These are phyloP conservation scores for Vachellia collinsii DNA, from an alignment of 306 rosid species.

Conservation along the genomic window DNA sequence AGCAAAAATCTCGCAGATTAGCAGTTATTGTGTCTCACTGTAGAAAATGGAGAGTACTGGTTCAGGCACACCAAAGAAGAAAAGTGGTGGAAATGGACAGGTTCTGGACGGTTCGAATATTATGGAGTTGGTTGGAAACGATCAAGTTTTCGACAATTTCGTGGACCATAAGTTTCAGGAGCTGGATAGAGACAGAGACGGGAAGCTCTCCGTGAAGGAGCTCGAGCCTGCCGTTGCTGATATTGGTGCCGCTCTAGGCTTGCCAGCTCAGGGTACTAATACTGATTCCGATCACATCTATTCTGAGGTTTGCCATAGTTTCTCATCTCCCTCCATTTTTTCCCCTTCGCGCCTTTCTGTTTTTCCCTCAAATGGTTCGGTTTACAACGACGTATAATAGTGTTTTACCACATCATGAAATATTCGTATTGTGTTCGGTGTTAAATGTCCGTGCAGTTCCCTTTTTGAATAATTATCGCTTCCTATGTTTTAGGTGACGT, in stretches of 20 bases:
- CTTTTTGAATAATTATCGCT: not conserved
- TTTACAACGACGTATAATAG: not conserved
- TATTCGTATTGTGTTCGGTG: not conserved
- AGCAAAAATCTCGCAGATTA: not conserved
- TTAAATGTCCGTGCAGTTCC: not conserved
- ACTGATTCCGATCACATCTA: constrained; percentile 83
- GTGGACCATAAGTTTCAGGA: constrained; percentile 85
- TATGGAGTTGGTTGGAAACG: constrained; percentile 90
- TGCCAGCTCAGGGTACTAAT: constrained; percentile 81
- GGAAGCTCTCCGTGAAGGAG: constrained; percentile 81
- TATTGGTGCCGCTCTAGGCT: constrained; percentile 94
- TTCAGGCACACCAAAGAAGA: constrained; percentile 22
- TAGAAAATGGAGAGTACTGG: constrained; percentile 38
- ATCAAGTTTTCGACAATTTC: constrained; percentile 65
- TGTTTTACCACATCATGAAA: not conserved
- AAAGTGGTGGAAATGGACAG: constrained; percentile 53
- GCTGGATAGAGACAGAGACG: constrained; percentile 84
- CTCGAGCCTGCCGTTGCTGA: constrained; percentile 96
- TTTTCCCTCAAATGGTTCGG: not conserved
- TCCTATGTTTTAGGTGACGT: not conserved
- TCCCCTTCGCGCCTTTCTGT: not conserved
- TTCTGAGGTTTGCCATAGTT: constrained; percentile 56
- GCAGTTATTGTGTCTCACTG: not conserved
- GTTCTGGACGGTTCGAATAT: constrained; percentile 94
- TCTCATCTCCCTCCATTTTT: not conserved